A percentile compares a stretch with the other conserved stretches of the same genome.
phyloP scores from a whole-genome alignment of 768 basidiomycete species.

The Cytidiella melzeri region DNA sequence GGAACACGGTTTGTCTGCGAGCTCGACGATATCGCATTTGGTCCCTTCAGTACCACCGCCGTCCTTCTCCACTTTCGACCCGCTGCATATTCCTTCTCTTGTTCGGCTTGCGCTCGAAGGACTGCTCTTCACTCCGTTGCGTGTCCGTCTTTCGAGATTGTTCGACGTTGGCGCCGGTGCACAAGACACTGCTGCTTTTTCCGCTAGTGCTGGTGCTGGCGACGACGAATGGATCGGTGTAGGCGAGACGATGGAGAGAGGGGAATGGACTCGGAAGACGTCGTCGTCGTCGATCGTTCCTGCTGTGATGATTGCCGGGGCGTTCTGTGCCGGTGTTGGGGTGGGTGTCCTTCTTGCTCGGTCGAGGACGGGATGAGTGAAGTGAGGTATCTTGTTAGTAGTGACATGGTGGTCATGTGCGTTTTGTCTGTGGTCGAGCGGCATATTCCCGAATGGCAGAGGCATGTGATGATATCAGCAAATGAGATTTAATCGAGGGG shows the following conservation, averaged over 20 bases:
- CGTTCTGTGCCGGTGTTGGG: slow-evolving; percentile 40
- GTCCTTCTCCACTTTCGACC: slow-evolving; percentile 38
- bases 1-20: background rate
- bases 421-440: too few species aligned
- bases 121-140: slow-evolving; percentile 11
- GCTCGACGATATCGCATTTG: too few species aligned
- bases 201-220: slow-evolving; percentile 6
- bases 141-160: slow-evolving; percentile 3
- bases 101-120: background rate
- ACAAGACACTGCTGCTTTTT: background rate
- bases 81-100: slow-evolving; percentile 55
- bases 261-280: background rate
- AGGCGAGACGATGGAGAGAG: too few species aligned
- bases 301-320: slow-evolving; percentile 32
- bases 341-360: slow-evolving; percentile 31
- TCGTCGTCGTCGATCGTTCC: slow-evolving; percentile 4
- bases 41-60: background rate
- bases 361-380: background rate
- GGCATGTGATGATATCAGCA: too few species aligned
- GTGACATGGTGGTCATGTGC: too few species aligned
- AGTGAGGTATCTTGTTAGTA: too few species aligned
- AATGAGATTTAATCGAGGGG: too few species aligned
- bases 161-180: background rate
- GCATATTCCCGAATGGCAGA: too few species aligned
- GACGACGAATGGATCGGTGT: background rate